Base-by-base conservation (phyloP, 257 asterid genomes). In the Thymus mandschuricus region DNA sequence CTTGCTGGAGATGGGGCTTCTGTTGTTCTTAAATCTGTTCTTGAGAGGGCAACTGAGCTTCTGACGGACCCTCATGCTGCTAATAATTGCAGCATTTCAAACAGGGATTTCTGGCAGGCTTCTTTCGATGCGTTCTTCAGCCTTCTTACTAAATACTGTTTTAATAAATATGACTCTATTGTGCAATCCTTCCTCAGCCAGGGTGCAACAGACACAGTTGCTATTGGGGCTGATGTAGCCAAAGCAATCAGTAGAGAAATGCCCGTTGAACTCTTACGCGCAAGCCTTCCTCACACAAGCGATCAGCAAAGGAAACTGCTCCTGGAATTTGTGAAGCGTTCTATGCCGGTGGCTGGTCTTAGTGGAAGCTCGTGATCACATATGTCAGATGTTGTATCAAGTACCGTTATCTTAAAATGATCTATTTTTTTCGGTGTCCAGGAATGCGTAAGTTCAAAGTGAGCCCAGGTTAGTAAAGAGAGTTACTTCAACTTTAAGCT, bases 1-100 rank as follows among this genome's bases (percentile, higher is more conserved):
- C 68, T 86, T 44, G 64, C 85, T 61, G 94, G 96, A 60, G 96
- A 89, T 60, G 95, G 95, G 60, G 96, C 96, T 43, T 82, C 96
- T 2, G 75, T 84, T 12, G 46, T 86, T 45, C 89, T 89, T n/a
- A 84, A 86, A 79, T 80, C 96, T 33, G 77, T 89, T 50, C 92
- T 89, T 30, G 95, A 86, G 51, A 78, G 88, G 82, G 92, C 92
- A 35, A 89, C 96, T 38, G 92, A 86, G 68, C 82, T 89, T 69
- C 76, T 89, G 59, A 84, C 87, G 8, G 88, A 84, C 68, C 92
- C 90, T 13, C 80, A 72, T 46, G 81, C 88, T 54, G 81, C 82
- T 48, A 79, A 74, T 46, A 82, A 74, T 59, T 87, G 94, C 84
- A 81, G 84, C 64, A 31, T 77, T 27, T 65, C 80, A 28, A 84